Conservation (phyloP, 441 rosid species). For the Pelargonium exstipulatum region DNA sequence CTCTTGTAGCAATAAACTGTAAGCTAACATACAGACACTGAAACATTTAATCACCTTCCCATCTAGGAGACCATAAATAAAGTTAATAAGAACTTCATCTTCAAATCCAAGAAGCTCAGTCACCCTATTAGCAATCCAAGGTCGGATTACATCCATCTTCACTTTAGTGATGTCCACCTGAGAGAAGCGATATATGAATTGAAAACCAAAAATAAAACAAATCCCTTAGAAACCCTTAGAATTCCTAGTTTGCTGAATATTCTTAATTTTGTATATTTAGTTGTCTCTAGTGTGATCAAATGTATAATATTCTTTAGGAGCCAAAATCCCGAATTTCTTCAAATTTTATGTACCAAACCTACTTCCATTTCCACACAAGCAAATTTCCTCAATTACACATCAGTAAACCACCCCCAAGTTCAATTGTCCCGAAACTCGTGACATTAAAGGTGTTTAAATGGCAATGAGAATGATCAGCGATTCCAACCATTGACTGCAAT, state of each 20-base stretch:
- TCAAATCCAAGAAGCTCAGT: conserved; percentile 95
- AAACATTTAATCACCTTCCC: conserved; percentile 50
- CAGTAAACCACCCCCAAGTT: neutral
- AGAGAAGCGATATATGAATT: no score
- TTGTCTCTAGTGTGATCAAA: neutral
- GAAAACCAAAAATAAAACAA: neutral
- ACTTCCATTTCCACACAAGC: neutral
- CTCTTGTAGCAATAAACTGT: neutral
- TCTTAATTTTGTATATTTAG: neutral
- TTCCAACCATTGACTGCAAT: neutral
- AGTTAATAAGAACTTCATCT: conserved; percentile 96
- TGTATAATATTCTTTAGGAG: neutral
- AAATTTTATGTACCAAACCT: neutral
- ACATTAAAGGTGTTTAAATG: neutral
- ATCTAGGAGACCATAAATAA: conserved; percentile 86
- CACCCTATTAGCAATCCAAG: conserved; percentile 90
- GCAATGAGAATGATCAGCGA: neutral
- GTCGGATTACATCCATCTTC: conserved; percentile 87
- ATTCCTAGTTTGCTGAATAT: no score
- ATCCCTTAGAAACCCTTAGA: no score
- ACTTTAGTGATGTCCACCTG: conserved; percentile 87
- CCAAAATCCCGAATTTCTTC: neutral
- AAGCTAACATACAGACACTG: neutral
- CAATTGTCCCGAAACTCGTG: neutral
- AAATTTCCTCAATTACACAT: conserved; percentile 1